Evolutionary conservation across 345 rosid species (phyloP), one percentile per base, ranked within the genome.

Genomic region (Pistacia integerrima): DNA sequence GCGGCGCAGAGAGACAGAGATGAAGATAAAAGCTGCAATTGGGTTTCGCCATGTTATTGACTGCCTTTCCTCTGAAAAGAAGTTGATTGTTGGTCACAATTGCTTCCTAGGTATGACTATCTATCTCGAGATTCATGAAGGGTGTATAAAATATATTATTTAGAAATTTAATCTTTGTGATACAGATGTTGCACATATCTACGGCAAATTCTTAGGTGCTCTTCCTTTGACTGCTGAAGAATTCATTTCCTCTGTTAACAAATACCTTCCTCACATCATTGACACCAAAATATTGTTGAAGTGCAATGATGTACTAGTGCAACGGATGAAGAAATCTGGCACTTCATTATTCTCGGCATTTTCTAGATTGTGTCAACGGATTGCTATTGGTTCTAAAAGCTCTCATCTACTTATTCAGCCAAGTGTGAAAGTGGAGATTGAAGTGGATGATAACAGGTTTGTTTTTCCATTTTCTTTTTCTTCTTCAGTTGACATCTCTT

Each of bases 41-140:
- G 99, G 99, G 72, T 91, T 96, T 79, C 97, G 97, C 70, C 95
- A 86, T 77, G 94, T 96, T 78, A 91, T 96, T 75, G 99, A 96
- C 72, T 85, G 92, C 52, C 94, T 96, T 80, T 86, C 97, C 71
- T 90, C 94, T 0, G 94, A 89, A 77, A 48, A 88, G 76, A 96
- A 92, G 92, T 87, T 92, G 84, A 87, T 96, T 58, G 91, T 96
- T 65, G 97, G 99, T 80, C 97, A 96, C 78, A 93, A 96, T 83
- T 96, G 97, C 79, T 87, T 96, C 83, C 85, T 96, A 20, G 98
- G 98, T 95, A 88, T 69, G 83, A 75, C 61, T 80, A 56, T 66
- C 17, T 1, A 12, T 78, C 69, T 57, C 59, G 58, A 79, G 76
- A 74, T 83, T 25, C 60, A 38, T 18, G 28, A 65, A 35, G 76